Conservation (phyloP, 768 basidiomycete species). For the Russula ochroleuca region DNA sequence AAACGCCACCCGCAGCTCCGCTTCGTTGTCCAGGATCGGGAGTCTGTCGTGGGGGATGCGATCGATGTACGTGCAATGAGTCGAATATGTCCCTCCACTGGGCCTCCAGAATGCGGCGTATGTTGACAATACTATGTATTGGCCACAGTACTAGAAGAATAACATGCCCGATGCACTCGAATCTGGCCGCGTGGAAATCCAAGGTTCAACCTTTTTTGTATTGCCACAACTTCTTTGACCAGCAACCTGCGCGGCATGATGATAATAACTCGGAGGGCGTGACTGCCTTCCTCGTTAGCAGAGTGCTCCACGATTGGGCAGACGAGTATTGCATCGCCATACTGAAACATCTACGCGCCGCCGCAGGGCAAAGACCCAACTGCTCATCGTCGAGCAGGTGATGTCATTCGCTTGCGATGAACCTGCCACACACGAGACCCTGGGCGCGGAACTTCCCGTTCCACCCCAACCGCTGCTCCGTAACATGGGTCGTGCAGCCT, state of each 20-base stretch:
- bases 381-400: constrained; percentile 31
- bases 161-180: constrained; percentile 3
- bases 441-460: constrained; percentile 20
- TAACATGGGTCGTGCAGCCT: constrained; percentile 27
- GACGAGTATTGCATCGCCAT: constrained; percentile 30
- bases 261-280: neutral
- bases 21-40: too few relatives aligned
- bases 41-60: constrained; percentile 2
- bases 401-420: constrained; percentile 30
- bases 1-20: too few relatives aligned
- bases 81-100: too few relatives aligned
- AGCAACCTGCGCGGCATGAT: neutral
- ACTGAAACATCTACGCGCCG: constrained; percentile 8
- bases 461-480: constrained; percentile 30
- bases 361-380: constrained; percentile 28
- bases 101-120: neutral
- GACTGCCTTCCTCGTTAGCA: neutral
- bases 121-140: neutral
- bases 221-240: constrained; percentile 7
- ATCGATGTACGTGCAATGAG: neutral
- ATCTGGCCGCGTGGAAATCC: neutral
- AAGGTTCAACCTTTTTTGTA: neutral
- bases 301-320: constrained; percentile 30
- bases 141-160: constrained; percentile 8
- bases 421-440: constrained; percentile 17